These are phyloP conservation scores for Citrus mangshanensis DNA, from an alignment of 345 rosid species.

Conservation along the genomic window DNA sequence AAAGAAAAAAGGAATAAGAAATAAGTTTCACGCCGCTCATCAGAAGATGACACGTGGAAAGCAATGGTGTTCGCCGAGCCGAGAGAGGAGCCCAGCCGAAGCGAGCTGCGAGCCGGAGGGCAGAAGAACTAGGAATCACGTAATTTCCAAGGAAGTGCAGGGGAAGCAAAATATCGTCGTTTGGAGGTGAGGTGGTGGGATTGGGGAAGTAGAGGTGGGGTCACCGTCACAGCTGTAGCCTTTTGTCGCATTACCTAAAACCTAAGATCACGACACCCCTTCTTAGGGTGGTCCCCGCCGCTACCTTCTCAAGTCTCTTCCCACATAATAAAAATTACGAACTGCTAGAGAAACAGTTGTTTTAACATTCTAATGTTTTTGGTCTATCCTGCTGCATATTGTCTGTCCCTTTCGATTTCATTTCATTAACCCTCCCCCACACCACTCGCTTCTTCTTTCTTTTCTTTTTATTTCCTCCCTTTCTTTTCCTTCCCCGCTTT, in stretches of 20 bases:
- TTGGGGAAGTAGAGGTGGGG: slow-evolving; percentile 29
- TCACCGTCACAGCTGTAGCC: slow-evolving; percentile 38
- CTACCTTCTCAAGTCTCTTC: neutral
- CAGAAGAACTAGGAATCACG: neutral
- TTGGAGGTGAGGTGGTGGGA: neutral
- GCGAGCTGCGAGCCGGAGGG: no score
- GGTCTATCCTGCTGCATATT: neutral
- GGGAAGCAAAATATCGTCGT: neutral
- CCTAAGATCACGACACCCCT: slow-evolving; percentile 28
- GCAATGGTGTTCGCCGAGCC: no score
- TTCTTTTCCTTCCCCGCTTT: no score
- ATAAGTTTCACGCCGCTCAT: no score
- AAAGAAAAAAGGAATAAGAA: no score
- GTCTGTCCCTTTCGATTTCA: slow-evolving; percentile 24
- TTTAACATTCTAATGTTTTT: no score
- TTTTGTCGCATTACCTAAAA: slow-evolving; percentile 27
- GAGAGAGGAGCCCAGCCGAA: no score
- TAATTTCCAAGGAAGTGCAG: neutral
- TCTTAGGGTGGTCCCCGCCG: slow-evolving; percentile 23
- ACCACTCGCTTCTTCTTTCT: no score
- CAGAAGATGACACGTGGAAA: neutral
- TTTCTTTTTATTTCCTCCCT: no score
- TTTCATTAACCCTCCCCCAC: neutral
- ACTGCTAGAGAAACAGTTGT: slow-evolving; percentile 5
- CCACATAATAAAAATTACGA: neutral